Percentiles rank a stretch among this genome's conserved stretches.
These are phyloP conservation scores for Cytospora piceae DNA, from an alignment of 2,329 filamentous ascomycete species.

Conservation along the genomic window DNA sequence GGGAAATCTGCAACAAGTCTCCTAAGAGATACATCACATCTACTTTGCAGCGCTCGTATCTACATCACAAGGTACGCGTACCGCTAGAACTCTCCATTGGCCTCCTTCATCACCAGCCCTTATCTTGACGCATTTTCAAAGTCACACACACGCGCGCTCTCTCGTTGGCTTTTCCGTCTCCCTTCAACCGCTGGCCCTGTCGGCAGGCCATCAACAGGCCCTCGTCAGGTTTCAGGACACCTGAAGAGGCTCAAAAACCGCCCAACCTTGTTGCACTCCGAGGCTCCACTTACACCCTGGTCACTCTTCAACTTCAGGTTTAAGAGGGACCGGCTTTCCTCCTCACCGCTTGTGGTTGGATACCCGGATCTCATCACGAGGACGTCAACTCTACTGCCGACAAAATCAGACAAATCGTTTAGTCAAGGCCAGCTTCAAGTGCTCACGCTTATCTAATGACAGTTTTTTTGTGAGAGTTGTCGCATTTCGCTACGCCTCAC, in stretches of 20 bases:
- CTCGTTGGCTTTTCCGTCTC: conserved; percentile 8
- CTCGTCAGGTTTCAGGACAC: conserved; percentile 9
- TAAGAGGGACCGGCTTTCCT: conserved; percentile 25
- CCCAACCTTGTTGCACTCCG: conserved; percentile 8
- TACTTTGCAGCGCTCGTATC: conserved; percentile 21
- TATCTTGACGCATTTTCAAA: conserved; percentile 14
- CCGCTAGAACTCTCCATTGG: conserved; percentile 29
- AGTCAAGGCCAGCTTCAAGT: conserved; percentile 5
- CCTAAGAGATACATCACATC: conserved; percentile 38
- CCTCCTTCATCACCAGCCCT: conserved; percentile 24
- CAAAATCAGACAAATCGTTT: not conserved
- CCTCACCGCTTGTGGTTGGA: conserved; percentile 31
- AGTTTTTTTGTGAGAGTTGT: not conserved
- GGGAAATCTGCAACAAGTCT: conserved; percentile 36
- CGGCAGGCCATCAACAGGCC: conserved; percentile 19
- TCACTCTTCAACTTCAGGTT: conserved; percentile 24
- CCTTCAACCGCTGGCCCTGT: conserved; percentile 8
- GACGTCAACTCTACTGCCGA: conserved; percentile 21
- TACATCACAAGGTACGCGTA: conserved; percentile 26
- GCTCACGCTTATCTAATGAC: not conserved
- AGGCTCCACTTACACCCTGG: conserved; percentile 27
- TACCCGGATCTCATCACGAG: conserved; percentile 24
- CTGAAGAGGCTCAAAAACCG: conserved; percentile 24
- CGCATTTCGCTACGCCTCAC: not conserved
- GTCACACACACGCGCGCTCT: conserved; percentile 12